Base-by-base conservation (phyloP, 2,329 filamentous ascomycete species). In the Colletotrichum echinochloae region DNA sequence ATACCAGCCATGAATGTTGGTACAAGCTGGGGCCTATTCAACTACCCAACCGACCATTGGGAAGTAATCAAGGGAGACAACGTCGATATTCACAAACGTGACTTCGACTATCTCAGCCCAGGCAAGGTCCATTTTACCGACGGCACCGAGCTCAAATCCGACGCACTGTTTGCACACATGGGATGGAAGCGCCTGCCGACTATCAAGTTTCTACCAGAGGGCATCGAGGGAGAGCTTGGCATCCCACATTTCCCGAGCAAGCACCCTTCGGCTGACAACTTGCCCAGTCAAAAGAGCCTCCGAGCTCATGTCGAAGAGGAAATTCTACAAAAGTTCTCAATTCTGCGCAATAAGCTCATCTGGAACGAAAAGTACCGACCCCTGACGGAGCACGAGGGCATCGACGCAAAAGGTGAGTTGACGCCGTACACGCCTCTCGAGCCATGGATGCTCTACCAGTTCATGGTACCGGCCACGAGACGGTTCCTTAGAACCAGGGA, bases 11-110 rank as follows among this genome's bases (percentile, higher is more conserved):
- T 87, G 77, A 90, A 86, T 78, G 83, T 84, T 3, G 88, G 84
- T 2, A 84, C 84, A 11, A 85, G 83, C 5, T 82, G 91, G 37
- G 86, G 86, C 57, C 90, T 92, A 57, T 81, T 88, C 63, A 91
- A 90, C 76, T 91, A 88, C 74, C 82, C 84, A 0, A 86, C 82
- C 6, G 81, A 87, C 74, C 85, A 90, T 73, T 87, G 89, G 73
- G 86, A 89, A 4, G 77, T 89, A 5, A 84, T 91, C 28, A 82
- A 81, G 44, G 76, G 79, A 23, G 88, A 86, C 23, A 83, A 78
- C 54, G 82, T 91, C 62, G 80, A 80, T n/a, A 77, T 91, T 2
- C 83, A 89, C 69, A 79, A 88, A 28, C 84, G 82, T 8, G 85
- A 90, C 65, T 80, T 91, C 8, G 79, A 78, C 1, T 76, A 78